Evolutionary conservation across 2,329 filamentous ascomycete genomes (phyloP), one percentile per base, ranked within the genome.

Genomic region (Fusarium drepaniforme): DNA sequence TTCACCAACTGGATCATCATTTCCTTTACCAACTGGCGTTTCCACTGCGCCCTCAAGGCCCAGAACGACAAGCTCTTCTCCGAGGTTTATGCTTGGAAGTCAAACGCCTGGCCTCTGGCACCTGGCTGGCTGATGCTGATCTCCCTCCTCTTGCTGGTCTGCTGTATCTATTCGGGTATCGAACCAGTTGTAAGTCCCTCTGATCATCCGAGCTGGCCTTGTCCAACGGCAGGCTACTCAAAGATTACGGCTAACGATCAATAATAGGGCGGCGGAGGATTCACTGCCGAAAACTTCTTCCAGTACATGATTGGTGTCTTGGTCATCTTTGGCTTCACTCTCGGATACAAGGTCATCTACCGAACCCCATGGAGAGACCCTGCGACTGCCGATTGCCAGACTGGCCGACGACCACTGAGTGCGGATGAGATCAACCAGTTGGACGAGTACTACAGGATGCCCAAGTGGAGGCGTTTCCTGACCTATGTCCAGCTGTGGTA

Each of bases 401-500:
- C 75, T 12, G 74, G 74, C 1, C 57, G 72, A 62, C 61, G 72
- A 18, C 58, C 64, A 12, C 33, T 77, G 28, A 69, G 67, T 2
- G 64, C 59, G 1, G 74, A 68, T 7, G 74, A 76, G 40, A 73
- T 76, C 5, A 70, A 68, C 11, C 75, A 76, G 35, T 63, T 76
- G 15, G 75, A 77, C 6, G 63, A 67, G 4, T 73, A 76, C 35
- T 73, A 77, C 38, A 46, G 40, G 11, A 42, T 63, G 57, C 56
- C 74, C 1, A 67, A 60, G 60, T 76, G 74, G 74, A 76, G 74
- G 28, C 72, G 74, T 3, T 77, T 77, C 28, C 38, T 75, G 25
- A 74, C 75, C 1, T 77, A 77, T 57, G 64, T 77, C 5, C 64
- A 75, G 18, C 37, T 75, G 59, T 77, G 74, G 70, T 77, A 70